phyloP scores from a whole-genome alignment of 495 filamentous ascomycete genomes.

The Stereocaulon alpinum region DNA sequence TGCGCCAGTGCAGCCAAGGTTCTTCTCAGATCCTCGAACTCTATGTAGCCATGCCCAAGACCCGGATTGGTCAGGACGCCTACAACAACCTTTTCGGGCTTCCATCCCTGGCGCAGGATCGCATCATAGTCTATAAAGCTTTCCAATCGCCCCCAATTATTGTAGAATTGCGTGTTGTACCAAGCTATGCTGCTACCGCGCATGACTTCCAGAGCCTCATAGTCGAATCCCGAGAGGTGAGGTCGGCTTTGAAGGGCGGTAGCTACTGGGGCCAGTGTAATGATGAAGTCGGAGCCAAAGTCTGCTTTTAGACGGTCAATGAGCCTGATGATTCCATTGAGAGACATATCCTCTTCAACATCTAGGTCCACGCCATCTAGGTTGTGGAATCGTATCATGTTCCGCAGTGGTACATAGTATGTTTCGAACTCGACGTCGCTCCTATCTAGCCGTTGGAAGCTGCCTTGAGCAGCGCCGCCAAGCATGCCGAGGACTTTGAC shows the following conservation, averaged over 20 bases:
- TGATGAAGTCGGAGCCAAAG: conserved; percentile 58
- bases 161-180: conserved; percentile 84
- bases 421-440: conserved; percentile 46
- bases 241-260: conserved; percentile 49
- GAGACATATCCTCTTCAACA: conserved; percentile 69
- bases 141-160: conserved; percentile 60
- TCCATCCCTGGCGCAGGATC: conserved; percentile 55
- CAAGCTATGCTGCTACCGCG: conserved; percentile 58
- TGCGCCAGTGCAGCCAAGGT: conserved; percentile 37
- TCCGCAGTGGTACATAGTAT: conserved; percentile 55
- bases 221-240: conserved; percentile 68
- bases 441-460: conserved; percentile 55
- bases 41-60: conserved; percentile 54
- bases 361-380: conserved; percentile 74
- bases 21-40: conserved; percentile 35
- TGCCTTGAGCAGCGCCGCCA: conserved; percentile 65
- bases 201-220: conserved; percentile 52
- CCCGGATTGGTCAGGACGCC: conserved; percentile 62
- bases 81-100: conserved; percentile 54
- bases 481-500: conserved; percentile 74
- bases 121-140: conserved; percentile 51
- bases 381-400: conserved; percentile 44
- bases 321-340: conserved; percentile 56
- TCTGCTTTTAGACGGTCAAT: conserved; percentile 63
- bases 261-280: conserved; percentile 73